Base-by-base conservation (phyloP, 495 filamentous ascomycete species). In the Trichoderma orchidacearum region DNA sequence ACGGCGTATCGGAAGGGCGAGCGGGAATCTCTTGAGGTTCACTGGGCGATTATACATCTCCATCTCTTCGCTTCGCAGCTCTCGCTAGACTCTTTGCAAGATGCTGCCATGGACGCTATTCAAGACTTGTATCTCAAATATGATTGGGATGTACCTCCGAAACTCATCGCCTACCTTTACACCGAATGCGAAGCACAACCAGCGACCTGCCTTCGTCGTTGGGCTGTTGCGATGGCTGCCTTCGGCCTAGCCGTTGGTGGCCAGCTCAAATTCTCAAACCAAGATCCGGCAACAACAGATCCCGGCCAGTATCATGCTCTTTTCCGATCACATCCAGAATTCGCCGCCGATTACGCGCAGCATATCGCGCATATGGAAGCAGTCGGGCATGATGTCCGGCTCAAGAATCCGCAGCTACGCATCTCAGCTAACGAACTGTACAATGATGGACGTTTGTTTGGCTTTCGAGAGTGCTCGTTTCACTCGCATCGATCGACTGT, bases 331-430 rank as follows among this genome's bases (percentile, higher is more conserved):
- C 71, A 65, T 50, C 67, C 70, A 6, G 65, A 66, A 48, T 65
- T 76, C 27, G 57, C 55, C 52, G 67, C 66, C 45, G 74, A 77
- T 51, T 77, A 75, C 59, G 53, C 63, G 50, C 63, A 60, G 34
- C 73, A 77, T 59, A 62, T 74, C 3, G 58, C 60, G 30, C 75
- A 74, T 63, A 71, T 76, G 67, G 57, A 61, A 6, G 60, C 62
- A 51, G 67, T 66, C 57, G 64, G 72, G 35, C 67, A 72, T 29
- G 72, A 76, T 58, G 59, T 71, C 53, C 64, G 68, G 56, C 65
- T 75, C 60, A 77, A 77, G 65, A 76, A 76, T 62, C 74, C 74
- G 0, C 73, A 75, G 61, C 66, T 77, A 13, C 60, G 73, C 45
- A 60, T 77, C 3, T 72, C 72, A 3, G 67, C 65, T 35, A 77